These are phyloP conservation scores for Boechera stricta DNA, from an alignment of 345 rosid genomes.

Conservation along the genomic window DNA sequence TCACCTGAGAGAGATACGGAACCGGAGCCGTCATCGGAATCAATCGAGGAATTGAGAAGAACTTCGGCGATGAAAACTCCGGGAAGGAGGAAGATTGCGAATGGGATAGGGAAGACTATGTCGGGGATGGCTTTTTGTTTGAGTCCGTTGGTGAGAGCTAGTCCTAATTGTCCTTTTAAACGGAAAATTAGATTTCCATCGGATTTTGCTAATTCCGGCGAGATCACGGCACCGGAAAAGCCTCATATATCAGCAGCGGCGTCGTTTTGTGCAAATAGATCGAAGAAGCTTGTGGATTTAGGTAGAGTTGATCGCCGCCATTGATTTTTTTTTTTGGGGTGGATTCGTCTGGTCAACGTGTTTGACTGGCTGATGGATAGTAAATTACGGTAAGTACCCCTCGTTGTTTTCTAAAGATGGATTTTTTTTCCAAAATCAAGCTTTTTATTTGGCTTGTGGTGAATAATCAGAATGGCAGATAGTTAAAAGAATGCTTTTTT, in stretches of 20 bases:
- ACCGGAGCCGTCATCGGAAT: slow-evolving; percentile 45
- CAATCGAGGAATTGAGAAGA: slow-evolving; percentile 52
- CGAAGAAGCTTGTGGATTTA: slow-evolving; percentile 87
- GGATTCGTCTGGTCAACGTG: slow-evolving; percentile 40
- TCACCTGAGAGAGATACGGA: slow-evolving; percentile 66
- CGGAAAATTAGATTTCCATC: slow-evolving; percentile 54
- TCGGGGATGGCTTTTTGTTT: slow-evolving; percentile 78
- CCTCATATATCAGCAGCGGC: slow-evolving; percentile 78
- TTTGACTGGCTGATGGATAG: slow-evolving; percentile 28
- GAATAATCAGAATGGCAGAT: slow-evolving; percentile 5
- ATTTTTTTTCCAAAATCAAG: slow-evolving; percentile 14
- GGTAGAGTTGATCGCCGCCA: slow-evolving; percentile 74
- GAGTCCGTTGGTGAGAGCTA: slow-evolving; percentile 92
- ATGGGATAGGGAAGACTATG: slow-evolving; percentile 48
- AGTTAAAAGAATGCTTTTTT: not conserved
- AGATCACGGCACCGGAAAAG: slow-evolving; percentile 52
- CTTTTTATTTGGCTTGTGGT: slow-evolving; percentile 31
- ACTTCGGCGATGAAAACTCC: slow-evolving; percentile 45
- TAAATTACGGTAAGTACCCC: slow-evolving; percentile 15
- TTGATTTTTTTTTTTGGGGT: slow-evolving; percentile 39
- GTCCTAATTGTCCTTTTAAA: slow-evolving; percentile 72
- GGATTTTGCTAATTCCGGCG: slow-evolving; percentile 54
- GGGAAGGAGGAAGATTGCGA: slow-evolving; percentile 43
- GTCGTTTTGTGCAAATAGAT: slow-evolving; percentile 73
- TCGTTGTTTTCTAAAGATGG: slow-evolving; percentile 12